Evolutionary conservation across 2,329 filamentous ascomycete genomes (phyloP).

Genomic region (Aschersonia sp.): DNA sequence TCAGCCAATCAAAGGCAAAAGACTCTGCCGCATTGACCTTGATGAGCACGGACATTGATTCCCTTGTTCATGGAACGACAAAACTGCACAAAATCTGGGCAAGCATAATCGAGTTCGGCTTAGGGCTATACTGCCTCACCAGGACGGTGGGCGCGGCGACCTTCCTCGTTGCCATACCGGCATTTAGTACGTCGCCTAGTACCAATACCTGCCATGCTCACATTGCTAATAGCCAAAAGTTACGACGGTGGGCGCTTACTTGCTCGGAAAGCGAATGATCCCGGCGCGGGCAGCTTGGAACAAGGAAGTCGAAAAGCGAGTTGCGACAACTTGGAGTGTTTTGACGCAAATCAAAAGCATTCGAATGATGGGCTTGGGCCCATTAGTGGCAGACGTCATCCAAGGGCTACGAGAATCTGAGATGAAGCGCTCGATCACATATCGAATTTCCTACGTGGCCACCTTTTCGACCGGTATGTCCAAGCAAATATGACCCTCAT

Average conservation of each 20-base stretch:
- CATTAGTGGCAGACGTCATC: slow-evolving; percentile 1
- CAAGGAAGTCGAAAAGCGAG: slow-evolving; percentile 14
- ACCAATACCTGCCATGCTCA: not conserved
- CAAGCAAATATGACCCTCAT: too few species aligned
- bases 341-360: slow-evolving; percentile 19
- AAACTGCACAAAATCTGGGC: slow-evolving; percentile 20
- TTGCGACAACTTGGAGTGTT: slow-evolving; percentile 14
- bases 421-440: slow-evolving; percentile 4
- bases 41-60: slow-evolving; percentile 29
- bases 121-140: slow-evolving; percentile 5
- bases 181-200: slow-evolving; percentile 27
- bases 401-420: slow-evolving; percentile 6
- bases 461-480: slow-evolving; percentile 3
- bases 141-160: slow-evolving; percentile 2
- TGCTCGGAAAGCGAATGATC: slow-evolving; percentile 27
- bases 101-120: slow-evolving; percentile 9
- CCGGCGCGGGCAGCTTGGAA: slow-evolving; percentile 21
- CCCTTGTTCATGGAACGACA: slow-evolving; percentile 11
- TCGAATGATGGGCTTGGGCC: slow-evolving; percentile 19
- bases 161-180: slow-evolving; percentile 44
- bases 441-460: slow-evolving; percentile 2
- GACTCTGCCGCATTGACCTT: slow-evolving; percentile 23
- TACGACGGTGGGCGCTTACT: slow-evolving; percentile 23
- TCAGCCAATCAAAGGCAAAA: slow-evolving; percentile 14
- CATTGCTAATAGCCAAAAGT: slow-evolving; percentile 12